Evolutionary conservation across 73 alveolate species (phyloP).

Genomic region (Tetrahymena borealis): DNA sequence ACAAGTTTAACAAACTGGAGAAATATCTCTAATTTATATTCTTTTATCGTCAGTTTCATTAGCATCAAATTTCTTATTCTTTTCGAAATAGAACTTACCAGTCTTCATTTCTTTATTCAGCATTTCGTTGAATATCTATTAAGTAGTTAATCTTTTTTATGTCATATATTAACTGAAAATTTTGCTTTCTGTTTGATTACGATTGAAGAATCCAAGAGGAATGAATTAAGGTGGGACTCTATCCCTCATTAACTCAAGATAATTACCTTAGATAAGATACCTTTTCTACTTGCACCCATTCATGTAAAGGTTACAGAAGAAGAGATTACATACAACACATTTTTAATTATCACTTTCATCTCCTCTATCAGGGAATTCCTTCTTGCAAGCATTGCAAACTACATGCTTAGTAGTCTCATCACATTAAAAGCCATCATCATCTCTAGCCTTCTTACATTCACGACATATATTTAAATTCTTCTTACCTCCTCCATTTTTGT

Average conservation of each 20-base stretch:
- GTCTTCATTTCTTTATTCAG: constrained; percentile 36
- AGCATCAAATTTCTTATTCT: constrained; percentile 12
- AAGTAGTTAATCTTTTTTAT: background rate
- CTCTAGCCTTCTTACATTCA: constrained; percentile 22
- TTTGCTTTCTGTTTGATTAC: constrained; percentile 9
- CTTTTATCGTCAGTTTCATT: background rate
- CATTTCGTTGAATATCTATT: background rate
- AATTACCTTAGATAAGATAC: background rate
- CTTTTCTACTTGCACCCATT: background rate
- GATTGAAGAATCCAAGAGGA: constrained; percentile 6
- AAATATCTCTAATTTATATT: constrained; percentile 7
- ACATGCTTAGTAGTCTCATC: constrained; percentile 13
- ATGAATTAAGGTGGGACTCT: background rate
- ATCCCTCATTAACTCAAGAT: background rate
- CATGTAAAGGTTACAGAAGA: constrained; percentile 42
- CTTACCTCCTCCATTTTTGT: background rate
- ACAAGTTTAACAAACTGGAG: constrained; percentile 43
- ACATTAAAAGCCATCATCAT: constrained; percentile 41
- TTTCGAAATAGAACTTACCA: background rate
- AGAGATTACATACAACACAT: constrained; percentile 33
- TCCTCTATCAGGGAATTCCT: constrained; percentile 42
- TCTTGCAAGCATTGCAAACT: constrained; percentile 25
- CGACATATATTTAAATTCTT: constrained; percentile 35
- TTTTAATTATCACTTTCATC: constrained; percentile 2
- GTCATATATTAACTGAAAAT: constrained; percentile 9